A percentile compares a stretch with the other conserved stretches of the same genome.
Evolutionary conservation across 2,329 filamentous ascomycete genomes (phyloP).

Genomic region (Fusarium keratoplasticum): DNA sequence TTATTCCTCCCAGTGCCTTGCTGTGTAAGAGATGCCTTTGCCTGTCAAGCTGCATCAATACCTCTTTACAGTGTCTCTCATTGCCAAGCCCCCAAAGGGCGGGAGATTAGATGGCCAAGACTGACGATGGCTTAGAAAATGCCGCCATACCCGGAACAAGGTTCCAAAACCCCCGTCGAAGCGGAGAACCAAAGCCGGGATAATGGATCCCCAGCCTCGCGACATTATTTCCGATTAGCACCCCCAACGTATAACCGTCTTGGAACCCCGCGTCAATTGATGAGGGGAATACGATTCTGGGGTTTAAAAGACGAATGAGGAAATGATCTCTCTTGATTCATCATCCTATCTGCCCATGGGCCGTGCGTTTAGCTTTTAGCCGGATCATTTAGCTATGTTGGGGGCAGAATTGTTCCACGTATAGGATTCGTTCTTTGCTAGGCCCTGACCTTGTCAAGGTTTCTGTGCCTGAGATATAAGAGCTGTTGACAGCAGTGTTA

Average conservation of each 20-base stretch:
- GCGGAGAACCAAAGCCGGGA: not conserved
- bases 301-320: not conserved
- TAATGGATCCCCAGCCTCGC: not conserved
- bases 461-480: not conserved
- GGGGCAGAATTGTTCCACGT: not conserved
- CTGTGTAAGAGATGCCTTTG: not conserved
- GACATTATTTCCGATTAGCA: not conserved
- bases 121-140: not conserved
- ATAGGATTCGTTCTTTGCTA: not conserved
- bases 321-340: not conserved
- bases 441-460: not conserved
- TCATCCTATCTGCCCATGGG: not conserved
- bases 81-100: not conserved
- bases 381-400: not conserved
- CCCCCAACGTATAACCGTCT: not conserved
- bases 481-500: not conserved
- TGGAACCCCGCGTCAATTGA: not conserved
- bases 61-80: not conserved
- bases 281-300: not conserved
- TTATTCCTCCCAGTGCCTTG: not conserved
- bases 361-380: conserved; percentile 1
- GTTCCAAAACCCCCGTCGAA: not conserved
- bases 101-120: not conserved
- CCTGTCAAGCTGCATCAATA: not conserved
- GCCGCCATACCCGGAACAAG: not conserved